A percentile compares a stretch with the other conserved stretches of the same genome.
These are phyloP conservation scores for Sugiyamaella valdiviana DNA, from an alignment of 805 yeast genomes.

Conservation along the genomic window DNA sequence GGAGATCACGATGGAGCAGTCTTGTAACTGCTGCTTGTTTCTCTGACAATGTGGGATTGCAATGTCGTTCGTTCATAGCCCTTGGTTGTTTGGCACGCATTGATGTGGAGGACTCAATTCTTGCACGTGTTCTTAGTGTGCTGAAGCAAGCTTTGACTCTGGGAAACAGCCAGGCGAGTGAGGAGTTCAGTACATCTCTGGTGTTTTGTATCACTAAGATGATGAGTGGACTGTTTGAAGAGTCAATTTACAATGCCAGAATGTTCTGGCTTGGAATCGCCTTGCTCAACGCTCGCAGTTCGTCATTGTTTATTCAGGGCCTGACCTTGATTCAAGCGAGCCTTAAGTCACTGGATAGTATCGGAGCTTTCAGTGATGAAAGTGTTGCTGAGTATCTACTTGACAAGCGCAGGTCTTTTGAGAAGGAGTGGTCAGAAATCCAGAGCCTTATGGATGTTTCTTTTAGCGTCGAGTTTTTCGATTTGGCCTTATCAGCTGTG, in stretches of 20 bases:
- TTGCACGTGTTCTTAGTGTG: conserved; percentile 32
- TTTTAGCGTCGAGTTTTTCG: conserved; percentile 21
- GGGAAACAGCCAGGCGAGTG: conserved; percentile 25
- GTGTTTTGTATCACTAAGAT: conserved; percentile 44
- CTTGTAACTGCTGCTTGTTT: conserved; percentile 19
- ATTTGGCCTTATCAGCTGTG: conserved; percentile 21
- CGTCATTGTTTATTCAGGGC: conserved; percentile 20
- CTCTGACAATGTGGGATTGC: conserved; percentile 45
- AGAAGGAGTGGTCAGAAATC: conserved; percentile 15
- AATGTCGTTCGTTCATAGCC: conserved; percentile 44
- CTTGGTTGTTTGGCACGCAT: conserved; percentile 61
- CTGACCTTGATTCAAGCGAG: conserved; percentile 17
- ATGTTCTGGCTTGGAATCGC: conserved; percentile 42
- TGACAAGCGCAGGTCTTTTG: conserved; percentile 11
- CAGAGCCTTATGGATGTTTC: conserved; percentile 12
- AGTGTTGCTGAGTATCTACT: conserved; percentile 15
- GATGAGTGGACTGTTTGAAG: conserved; percentile 42
- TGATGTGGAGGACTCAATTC: conserved; percentile 56
- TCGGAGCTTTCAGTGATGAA: conserved; percentile 19
- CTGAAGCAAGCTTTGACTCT: conserved; percentile 13
- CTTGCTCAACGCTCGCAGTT: conserved; percentile 11
- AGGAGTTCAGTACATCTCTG: conserved; percentile 35
- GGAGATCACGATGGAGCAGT: conserved; percentile 24
- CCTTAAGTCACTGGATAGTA: conserved; percentile 18
- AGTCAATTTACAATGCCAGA: conserved; percentile 42